Base-by-base conservation (phyloP, 192 early-diverging fungal genomes). In the Diversispora eburnea region DNA sequence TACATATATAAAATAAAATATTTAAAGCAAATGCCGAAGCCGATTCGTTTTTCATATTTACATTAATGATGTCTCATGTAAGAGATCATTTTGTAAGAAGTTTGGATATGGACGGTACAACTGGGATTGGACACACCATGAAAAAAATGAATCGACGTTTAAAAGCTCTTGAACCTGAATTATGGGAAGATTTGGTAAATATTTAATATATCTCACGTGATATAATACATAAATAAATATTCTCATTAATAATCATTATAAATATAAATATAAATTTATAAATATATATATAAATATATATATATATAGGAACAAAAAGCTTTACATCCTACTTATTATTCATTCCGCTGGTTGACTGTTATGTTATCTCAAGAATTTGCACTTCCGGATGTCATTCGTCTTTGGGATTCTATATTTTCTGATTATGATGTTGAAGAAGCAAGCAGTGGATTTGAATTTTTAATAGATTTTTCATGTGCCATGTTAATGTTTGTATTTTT, bases 281-380 rank as follows among this genome's bases (percentile, higher is more conserved):
- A 15, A 43, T 2, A 47, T 46, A 66, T 4, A 22, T 47, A 17
- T 25, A n/a, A 3, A 20, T 22, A 7, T 9, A 12, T 66, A 25
- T 66, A 20, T 49, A 9, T 48, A 25, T 39, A 66, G 64, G 69
- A 86, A 49, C 73, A 70, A n/a, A 89, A 91, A 70, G 83, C 84
- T 46, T 83, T 93, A 15, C 82, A 89, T 25, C 85, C 89, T 17
- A 84, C 87, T 58, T 92, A 89, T 74, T 94, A 89, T 77, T 84
- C 87, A n/a, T 91, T 94, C 76, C 86, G 91, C 1, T 94, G 93
- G 93, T 80, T 93, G 63, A 90, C 92, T 12, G 89, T 91, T 7
- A 75, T 91, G 51, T 87, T 86, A 46, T 87, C 91, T 7, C 91
- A 92, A 76, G 91, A 92, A 79, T 90, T 87, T 78, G 78, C 86